Evolutionary conservation across 352 stramenopile genomes (phyloP), one percentile per base, ranked within the genome.

Genomic region (Aphanomyces astaci): DNA sequence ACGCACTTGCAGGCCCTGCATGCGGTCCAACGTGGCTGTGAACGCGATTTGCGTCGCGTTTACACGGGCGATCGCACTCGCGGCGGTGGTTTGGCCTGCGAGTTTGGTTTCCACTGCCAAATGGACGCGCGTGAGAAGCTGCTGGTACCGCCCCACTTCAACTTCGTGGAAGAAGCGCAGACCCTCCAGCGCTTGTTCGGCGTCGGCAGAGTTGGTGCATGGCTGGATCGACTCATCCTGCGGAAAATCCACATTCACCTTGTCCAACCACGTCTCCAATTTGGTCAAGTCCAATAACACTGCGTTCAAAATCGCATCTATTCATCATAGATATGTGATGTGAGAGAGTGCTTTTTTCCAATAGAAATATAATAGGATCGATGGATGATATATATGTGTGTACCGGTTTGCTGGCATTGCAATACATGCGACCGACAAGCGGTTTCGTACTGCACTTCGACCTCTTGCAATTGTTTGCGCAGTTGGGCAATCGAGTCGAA

Each of bases 241-340:
- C 10, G 80, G 75, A 28, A 48, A 77, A 13, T 81, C 81, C 28
- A 90, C 82, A 71, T 90, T 89, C 11, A 72, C 51, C 28, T 92
- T 84, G 68, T 92, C 90, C 4, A 86, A 76, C 86, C 86, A 94
- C 3, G 69, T 65, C 57, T 94, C 87, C 9, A 96, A 75, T 70
- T 93, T 92, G 45, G 89, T 82, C 31, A 96, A 69, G 59, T 94
- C 86, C 63, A 92, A 90, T n/a, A 93, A 73, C 36, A 94, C 87
- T 56, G 86, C 90, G 0, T 80, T 87, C 19, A 95, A 71, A 62
- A 93, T 45, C 31, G 60, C 65, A 25, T 71, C 39, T 59, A n/a
- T n/a, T n/a, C n/a, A n/a, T n/a, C n/a, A n/a, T n/a, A n/a, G n/a
- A n/a, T n/a, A n/a, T n/a, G n/a, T n/a, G n/a, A n/a, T n/a, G n/a